Evolutionary conservation across 345 rosid species (phyloP).

Genomic region (Isatis tinctoria): DNA sequence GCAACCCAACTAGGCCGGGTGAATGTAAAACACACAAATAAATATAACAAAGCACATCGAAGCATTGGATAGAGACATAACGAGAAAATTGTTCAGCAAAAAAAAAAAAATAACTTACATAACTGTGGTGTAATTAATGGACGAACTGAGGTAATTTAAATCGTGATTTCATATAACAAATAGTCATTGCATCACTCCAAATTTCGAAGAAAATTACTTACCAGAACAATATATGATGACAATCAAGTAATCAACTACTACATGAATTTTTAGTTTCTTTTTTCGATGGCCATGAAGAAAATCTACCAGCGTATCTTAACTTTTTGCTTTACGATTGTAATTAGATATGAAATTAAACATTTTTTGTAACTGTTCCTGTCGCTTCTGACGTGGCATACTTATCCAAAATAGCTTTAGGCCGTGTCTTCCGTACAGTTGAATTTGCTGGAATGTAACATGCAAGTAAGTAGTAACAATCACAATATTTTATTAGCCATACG

Average conservation of each 20-base stretch:
- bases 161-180: neutral
- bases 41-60: neutral
- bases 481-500: neutral
- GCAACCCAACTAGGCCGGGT: neutral
- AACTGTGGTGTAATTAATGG: neutral
- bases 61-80: neutral
- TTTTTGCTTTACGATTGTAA: slow-evolving; percentile 13
- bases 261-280: neutral
- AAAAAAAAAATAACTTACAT: neutral
- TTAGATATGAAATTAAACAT: neutral
- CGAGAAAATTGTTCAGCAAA: neutral
- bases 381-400: slow-evolving; percentile 23
- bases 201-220: neutral
- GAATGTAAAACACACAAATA: neutral
- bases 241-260: neutral
- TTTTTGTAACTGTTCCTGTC: slow-evolving; percentile 2
- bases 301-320: slow-evolving; percentile 16
- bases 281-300: slow-evolving; percentile 3
- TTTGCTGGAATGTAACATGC: slow-evolving; percentile 27
- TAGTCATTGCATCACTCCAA: neutral
- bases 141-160: neutral
- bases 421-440: slow-evolving; percentile 23
- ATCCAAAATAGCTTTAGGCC: slow-evolving; percentile 19
- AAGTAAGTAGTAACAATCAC: neutral
- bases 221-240: neutral